Base-by-base conservation (phyloP, 441 rosid genomes). In the Erodium trifolium region DNA sequence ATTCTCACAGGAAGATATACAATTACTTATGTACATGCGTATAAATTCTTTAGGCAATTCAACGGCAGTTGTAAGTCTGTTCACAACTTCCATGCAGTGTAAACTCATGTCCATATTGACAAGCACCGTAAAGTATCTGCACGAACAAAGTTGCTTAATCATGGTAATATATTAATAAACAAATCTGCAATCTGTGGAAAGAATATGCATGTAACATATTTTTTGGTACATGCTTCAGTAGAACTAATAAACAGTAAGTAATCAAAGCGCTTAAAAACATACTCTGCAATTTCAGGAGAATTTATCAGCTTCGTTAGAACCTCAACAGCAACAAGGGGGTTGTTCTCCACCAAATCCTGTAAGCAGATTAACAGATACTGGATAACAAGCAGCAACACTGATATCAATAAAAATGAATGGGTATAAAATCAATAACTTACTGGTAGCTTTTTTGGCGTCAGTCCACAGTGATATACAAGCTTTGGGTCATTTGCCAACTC, bases 31-130 rank as follows among this genome's bases (percentile, higher is more conserved):
- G 79, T 88, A 93, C 84, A 83, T 75, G 73, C 90, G 88, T 18
- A 93, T 83, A 73, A 91, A 93, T 69, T 91, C 97, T 77, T 88
- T 91, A 17, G 97, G 99, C 76, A 91, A 88, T 73, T 88, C 92
- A 75, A 91, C 99, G 17, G 89, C 87, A 67, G 97, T 90, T 39
- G 99, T 89, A 62, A 91, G 99, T 81, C 96, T 79, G 88, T 93
- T 93, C 74, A 93, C 97, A 68, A 93, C 99, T 84, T 93, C 99
- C 99, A 89, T 89, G 5, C 96, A 93, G 76, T 91, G 98, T 59
- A 91, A 87, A 78, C 97, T 91, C 96, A 89, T 91, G 18, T 93
- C 99, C 99, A 93, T 93, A 77, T 76, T 83, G 78, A 88, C 97
- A 63, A 93, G 96, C 68, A 87, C 95, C 37, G 88, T 84, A 65